Base-by-base conservation (phyloP, 495 filamentous ascomycete genomes). In the Cryomyces minteri region DNA sequence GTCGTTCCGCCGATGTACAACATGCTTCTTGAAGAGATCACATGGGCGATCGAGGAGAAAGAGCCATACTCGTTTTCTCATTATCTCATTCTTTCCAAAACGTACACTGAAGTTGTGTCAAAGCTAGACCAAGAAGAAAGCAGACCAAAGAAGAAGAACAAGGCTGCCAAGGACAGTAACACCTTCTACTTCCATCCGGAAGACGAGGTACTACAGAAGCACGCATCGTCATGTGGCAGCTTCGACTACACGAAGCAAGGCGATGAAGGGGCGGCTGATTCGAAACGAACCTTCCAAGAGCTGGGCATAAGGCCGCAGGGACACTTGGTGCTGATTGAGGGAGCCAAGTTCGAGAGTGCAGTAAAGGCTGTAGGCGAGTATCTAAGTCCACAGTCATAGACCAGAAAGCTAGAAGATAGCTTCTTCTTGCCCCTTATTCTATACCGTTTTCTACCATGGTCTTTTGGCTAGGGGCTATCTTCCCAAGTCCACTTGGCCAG, bases 181-280 rank as follows among this genome's bases (percentile, higher is more conserved):
- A 59, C 62, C 11, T 88, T 87, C 64, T 93, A 85, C 62, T 99
- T 96, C 67, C 92, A 99, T 60, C 84, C 90, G 3, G 92, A 99
- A 62, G 92, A 99, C 57, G 90, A 99, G 67, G 73, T 88, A 45
- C 60, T 95, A 49, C 74, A 88, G 54, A 72, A 73, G 48, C 69
- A 85, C 62, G 80, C 82, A 9, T 44, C 73, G 31, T 81, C 71
- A 45, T 64, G 64, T 38, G 81, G 76, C 8, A 69, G 68, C 32
- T 84, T 79, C 55, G 74, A 79, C 25, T 95, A 84, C 57, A 76
- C 75, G 10, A 88, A 82, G 60, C 73, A 86, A 57, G 65, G 68
- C 39, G 81, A 77, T 32, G 81, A 88, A 40, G 75, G 82, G 5
- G 73, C 77, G 43, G 79, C 86, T 34, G 92, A 96, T 62, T 82